Conservation (phyloP, 2,329 filamentous ascomycete species). For the Colletotrichum limetticola region DNA sequence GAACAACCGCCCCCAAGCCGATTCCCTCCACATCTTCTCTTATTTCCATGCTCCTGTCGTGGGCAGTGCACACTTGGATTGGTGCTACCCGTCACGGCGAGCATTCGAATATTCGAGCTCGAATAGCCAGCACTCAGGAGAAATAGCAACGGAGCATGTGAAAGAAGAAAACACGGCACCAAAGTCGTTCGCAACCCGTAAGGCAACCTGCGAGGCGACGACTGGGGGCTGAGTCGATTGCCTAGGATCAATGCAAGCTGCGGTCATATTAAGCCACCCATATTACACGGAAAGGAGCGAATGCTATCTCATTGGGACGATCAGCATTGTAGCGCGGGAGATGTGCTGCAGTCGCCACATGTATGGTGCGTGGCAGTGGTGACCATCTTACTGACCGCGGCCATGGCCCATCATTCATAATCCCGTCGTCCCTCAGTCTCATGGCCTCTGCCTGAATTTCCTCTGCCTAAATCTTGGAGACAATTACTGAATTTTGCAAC, state of each 20-base stretch:
- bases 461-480: no score
- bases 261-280: background rate
- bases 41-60: rapidly evolving
- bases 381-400: background rate
- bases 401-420: background rate
- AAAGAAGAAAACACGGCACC: background rate
- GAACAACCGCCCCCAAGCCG: rapidly evolving
- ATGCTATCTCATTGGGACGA: rapidly evolving
- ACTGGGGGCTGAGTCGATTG: background rate
- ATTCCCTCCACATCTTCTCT: background rate
- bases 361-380: background rate
- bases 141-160: background rate
- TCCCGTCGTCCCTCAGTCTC: background rate
- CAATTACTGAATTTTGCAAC: no score
- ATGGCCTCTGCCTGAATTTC: no score
- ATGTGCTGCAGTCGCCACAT: background rate
- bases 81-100: no score
- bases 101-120: background rate
- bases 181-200: background rate
- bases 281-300: background rate
- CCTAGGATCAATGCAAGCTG: background rate
- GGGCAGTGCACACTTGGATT: background rate
- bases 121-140: background rate
- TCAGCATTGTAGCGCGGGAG: background rate
- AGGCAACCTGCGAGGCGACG: background rate